Percentiles rank a stretch among this genome's conserved stretches.
Conservation (phyloP, 1,284 basidiomycete genomes). For the Trichosporon sp. region DNA sequence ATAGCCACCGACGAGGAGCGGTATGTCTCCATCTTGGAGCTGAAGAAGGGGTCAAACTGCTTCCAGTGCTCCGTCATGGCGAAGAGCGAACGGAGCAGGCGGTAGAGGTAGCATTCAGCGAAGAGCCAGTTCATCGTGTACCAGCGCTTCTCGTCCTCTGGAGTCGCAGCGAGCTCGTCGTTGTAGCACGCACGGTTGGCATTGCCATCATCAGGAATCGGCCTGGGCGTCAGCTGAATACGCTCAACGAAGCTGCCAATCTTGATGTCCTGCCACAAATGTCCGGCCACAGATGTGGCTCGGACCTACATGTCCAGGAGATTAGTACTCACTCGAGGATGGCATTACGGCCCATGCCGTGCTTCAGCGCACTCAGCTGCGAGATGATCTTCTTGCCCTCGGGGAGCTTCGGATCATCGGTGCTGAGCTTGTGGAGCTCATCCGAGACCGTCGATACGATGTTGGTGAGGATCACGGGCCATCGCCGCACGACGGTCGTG, state of each 20-base stretch:
- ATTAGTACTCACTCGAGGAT: constrained; percentile 58
- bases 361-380: constrained; percentile 73
- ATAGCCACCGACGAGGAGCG: constrained; percentile 71
- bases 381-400: constrained; percentile 79
- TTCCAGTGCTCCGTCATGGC: constrained; percentile 66
- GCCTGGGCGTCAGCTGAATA: constrained; percentile 49
- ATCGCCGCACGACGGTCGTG: constrained; percentile 48
- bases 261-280: too few species aligned
- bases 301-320: neutral
- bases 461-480: constrained; percentile 83
- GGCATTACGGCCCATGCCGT: constrained; percentile 79
- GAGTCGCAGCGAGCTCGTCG: constrained; percentile 57
- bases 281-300: too few species aligned
- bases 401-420: constrained; percentile 40
- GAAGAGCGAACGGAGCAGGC: constrained; percentile 72
- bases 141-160: constrained; percentile 66
- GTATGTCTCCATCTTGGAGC: constrained; percentile 78
- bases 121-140: constrained; percentile 88
- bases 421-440: constrained; percentile 54
- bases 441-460: constrained; percentile 67
- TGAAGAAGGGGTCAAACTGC: constrained; percentile 75
- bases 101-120: constrained; percentile 80
- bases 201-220: constrained; percentile 66
- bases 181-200: constrained; percentile 67
- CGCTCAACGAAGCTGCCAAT: neutral